phyloP scores from a whole-genome alignment of 306 rosid species.

The Vachellia pachyceras region DNA sequence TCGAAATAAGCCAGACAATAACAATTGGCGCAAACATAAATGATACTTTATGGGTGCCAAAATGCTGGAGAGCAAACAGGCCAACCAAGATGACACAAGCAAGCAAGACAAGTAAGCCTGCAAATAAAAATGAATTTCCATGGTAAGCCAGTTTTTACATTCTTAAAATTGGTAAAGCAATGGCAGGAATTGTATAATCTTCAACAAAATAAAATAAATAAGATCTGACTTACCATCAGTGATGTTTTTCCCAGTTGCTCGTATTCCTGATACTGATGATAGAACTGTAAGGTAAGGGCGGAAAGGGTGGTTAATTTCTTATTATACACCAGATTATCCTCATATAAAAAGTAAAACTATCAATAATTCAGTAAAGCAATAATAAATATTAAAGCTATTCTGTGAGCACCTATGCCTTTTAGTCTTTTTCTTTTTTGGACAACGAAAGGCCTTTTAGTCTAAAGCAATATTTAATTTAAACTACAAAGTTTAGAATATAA shows the following conservation, averaged over 20 bases:
- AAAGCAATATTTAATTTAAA: neutral
- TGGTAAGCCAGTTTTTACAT: constrained; percentile 15
- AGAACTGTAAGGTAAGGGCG: constrained; percentile 61
- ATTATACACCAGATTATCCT: neutral
- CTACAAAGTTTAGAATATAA: neutral
- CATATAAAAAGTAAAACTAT: neutral
- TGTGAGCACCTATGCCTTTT: neutral
- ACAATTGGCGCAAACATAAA: constrained; percentile 83
- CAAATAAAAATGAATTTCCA: constrained; percentile 33
- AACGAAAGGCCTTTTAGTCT: neutral
- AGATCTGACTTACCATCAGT: constrained; percentile 52
- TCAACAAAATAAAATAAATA: neutral
- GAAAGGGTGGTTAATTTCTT: neutral
- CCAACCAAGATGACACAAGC: constrained; percentile 81
- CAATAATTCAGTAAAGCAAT: constrained; percentile 12
- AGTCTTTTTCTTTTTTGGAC: too few species aligned
- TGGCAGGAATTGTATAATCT: constrained; percentile 16
- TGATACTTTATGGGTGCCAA: constrained; percentile 81
- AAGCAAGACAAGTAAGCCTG: constrained; percentile 73
- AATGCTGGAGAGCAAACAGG: constrained; percentile 87
- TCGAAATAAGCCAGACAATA: constrained; percentile 73
- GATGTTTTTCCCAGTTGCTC: constrained; percentile 59
- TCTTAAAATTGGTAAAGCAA: neutral
- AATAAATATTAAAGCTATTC: neutral
- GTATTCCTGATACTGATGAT: constrained; percentile 78